These are phyloP conservation scores for Trifolium pratense DNA, from an alignment of 306 rosid species.

Conservation along the genomic window DNA sequence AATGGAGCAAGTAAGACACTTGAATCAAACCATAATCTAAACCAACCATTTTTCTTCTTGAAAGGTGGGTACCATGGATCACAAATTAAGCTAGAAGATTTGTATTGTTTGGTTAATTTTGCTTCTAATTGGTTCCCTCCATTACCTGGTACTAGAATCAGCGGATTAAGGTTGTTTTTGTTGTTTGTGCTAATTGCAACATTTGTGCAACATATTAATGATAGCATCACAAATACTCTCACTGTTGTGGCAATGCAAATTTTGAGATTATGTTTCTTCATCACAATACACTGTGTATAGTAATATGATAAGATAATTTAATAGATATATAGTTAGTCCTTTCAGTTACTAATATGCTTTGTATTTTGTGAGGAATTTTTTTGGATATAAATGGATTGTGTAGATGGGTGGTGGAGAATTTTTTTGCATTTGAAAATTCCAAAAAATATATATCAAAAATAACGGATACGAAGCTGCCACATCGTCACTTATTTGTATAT, in stretches of 20 bases:
- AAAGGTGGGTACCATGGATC: constrained; percentile 63
- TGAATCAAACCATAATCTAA: constrained; percentile 87
- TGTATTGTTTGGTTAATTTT: constrained; percentile 56
- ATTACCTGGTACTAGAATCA: constrained; percentile 76
- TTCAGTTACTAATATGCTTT: not conserved
- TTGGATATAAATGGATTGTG: not conserved
- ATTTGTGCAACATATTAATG: constrained; percentile 46
- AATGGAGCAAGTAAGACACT: constrained; percentile 69
- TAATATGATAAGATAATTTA: too few species aligned
- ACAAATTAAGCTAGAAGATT: constrained; percentile 62
- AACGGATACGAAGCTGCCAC: too few species aligned
- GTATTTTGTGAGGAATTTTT: constrained; percentile 22
- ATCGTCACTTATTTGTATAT: too few species aligned
- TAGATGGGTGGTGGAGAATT: too few species aligned
- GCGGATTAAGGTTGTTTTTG: constrained; percentile 61
- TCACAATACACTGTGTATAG: not conserved
- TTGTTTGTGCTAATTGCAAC: constrained; percentile 42
- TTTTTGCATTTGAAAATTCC: too few species aligned
- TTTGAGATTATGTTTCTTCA: constrained; percentile 38
- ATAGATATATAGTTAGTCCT: too few species aligned
- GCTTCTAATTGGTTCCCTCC: constrained; percentile 96
- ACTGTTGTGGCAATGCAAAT: constrained; percentile 34
- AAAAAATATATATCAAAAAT: too few species aligned
- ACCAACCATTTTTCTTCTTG: constrained; percentile 71
- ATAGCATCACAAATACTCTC: constrained; percentile 48